A percentile compares a stretch with the other conserved stretches of the same genome.
These are phyloP conservation scores for Colletotrichum tropicale DNA, from an alignment of 2,329 filamentous ascomycete species.

Conservation along the genomic window DNA sequence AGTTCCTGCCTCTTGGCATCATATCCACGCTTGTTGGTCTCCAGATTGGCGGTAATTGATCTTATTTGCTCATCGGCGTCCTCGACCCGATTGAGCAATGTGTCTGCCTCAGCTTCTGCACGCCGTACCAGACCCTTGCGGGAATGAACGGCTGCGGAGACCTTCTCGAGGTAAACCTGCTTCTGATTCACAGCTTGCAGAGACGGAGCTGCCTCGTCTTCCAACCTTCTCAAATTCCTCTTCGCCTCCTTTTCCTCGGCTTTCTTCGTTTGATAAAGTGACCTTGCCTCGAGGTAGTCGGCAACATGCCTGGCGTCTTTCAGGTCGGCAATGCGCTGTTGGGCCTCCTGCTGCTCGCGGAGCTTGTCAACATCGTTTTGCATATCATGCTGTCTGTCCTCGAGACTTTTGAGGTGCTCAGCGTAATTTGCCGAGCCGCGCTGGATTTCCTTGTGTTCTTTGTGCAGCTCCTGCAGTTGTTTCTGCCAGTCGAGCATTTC, in stretches of 20 bases:
- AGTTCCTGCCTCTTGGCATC: constrained; percentile 57
- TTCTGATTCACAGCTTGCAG: constrained; percentile 73
- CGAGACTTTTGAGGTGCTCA: constrained; percentile 69
- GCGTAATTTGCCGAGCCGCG: constrained; percentile 61
- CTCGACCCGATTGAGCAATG: constrained; percentile 44
- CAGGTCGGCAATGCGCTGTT: constrained; percentile 68
- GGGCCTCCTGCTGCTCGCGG: constrained; percentile 73
- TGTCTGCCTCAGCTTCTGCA: constrained; percentile 57
- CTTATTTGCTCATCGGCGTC: constrained; percentile 24
- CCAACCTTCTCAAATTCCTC: constrained; percentile 62
- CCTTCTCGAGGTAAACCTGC: constrained; percentile 64
- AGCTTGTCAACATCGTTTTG: constrained; percentile 84
- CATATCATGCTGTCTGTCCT: constrained; percentile 75
- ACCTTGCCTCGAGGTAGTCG: constrained; percentile 63
- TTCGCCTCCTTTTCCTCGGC: constrained; percentile 57
- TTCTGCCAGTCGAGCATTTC: constrained; percentile 83
- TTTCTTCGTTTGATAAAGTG: constrained; percentile 56
- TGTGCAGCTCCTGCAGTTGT: constrained; percentile 72
- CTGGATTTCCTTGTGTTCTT: constrained; percentile 69
- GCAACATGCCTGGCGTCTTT: constrained; percentile 69
- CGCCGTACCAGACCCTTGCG: constrained; percentile 59
- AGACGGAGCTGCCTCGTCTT: constrained; percentile 67
- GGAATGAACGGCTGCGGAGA: constrained; percentile 59
- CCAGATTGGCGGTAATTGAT: constrained; percentile 44
- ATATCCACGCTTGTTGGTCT: constrained; percentile 56